phyloP scores from a whole-genome alignment of 192 early-diverging fungal genomes.

The Globomyces pollinis-pini region DNA sequence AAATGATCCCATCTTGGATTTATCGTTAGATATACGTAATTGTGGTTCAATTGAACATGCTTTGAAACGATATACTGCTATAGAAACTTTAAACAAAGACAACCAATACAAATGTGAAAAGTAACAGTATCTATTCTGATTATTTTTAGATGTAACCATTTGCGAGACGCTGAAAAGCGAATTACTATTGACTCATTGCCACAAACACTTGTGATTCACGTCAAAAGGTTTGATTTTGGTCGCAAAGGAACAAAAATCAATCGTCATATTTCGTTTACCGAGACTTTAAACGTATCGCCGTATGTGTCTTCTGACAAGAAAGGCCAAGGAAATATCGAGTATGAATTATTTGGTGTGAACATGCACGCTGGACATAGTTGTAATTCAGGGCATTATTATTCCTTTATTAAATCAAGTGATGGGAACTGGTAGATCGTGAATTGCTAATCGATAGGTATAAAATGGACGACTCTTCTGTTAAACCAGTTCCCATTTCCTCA shows the following conservation, averaged over 20 bases:
- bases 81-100: constrained; percentile 56
- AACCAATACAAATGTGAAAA: constrained; percentile 74
- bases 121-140: constrained; percentile 32
- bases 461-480: constrained; percentile 71
- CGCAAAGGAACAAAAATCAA: constrained; percentile 59
- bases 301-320: constrained; percentile 27
- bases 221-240: constrained; percentile 75
- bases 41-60: constrained; percentile 59
- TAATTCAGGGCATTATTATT: constrained; percentile 82
- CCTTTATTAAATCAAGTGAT: constrained; percentile 68
- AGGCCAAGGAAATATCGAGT: constrained; percentile 12
- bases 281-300: constrained; percentile 54
- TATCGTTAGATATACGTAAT: constrained; percentile 67
- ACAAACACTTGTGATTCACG: constrained; percentile 62
- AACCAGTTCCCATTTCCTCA: constrained; percentile 54
- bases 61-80: constrained; percentile 60
- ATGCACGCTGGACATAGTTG: constrained; percentile 68
- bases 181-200: constrained; percentile 71
- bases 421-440: constrained; percentile 57
- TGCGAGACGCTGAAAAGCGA: constrained; percentile 72
- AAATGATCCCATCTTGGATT: constrained; percentile 66
- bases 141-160: constrained; percentile 54
- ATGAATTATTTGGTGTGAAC: constrained; percentile 69
- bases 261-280: constrained; percentile 53
- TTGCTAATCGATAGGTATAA: constrained; percentile 14